phyloP scores from a whole-genome alignment of 225 moss, liverwort and hornwort genomes.

The Pseudisothecium myosuroides region DNA sequence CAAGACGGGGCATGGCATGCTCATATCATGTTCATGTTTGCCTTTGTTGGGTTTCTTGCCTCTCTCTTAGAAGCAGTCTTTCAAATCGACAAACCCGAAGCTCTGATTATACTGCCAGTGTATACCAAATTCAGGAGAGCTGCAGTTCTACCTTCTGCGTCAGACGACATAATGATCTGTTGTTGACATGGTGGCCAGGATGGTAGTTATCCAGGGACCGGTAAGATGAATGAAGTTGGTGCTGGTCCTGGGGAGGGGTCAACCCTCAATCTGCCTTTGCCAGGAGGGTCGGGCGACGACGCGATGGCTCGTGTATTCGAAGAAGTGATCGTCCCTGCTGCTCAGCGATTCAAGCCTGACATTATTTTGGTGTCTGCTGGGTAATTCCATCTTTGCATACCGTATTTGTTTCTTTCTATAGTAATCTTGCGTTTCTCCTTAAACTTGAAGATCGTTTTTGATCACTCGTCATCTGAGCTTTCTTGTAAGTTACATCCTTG shows the following conservation, averaged over 20 bases:
- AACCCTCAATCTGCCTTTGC: constrained; percentile 80
- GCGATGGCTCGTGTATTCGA: constrained; percentile 75
- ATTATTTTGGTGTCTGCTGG: constrained; percentile 97
- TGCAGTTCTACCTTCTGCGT: not conserved
- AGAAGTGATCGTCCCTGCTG: constrained; percentile 83
- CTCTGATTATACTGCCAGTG: not conserved
- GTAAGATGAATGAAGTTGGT: constrained; percentile 81
- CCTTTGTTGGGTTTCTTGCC: not conserved
- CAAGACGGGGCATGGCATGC: not conserved
- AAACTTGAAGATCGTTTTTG: not conserved
- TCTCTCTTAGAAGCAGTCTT: not conserved
- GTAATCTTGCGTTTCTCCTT: not conserved
- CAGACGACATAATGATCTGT: not conserved
- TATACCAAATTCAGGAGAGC: not conserved
- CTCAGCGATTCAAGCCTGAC: constrained; percentile 80
- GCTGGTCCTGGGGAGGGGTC: constrained; percentile 78
- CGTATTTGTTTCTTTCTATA: not conserved
- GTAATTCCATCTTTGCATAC: constrained; percentile 9
- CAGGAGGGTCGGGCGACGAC: constrained; percentile 82
- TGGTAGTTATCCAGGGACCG: constrained; percentile 92
- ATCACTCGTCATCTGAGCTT: not conserved
- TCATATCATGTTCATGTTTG: not conserved
- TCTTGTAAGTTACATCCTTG: not conserved
- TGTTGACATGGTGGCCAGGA: constrained; percentile 29
- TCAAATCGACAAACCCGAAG: not conserved